These are phyloP conservation scores for Lavandula angustifolia DNA, from an alignment of 257 asterid species.

Conservation along the genomic window DNA sequence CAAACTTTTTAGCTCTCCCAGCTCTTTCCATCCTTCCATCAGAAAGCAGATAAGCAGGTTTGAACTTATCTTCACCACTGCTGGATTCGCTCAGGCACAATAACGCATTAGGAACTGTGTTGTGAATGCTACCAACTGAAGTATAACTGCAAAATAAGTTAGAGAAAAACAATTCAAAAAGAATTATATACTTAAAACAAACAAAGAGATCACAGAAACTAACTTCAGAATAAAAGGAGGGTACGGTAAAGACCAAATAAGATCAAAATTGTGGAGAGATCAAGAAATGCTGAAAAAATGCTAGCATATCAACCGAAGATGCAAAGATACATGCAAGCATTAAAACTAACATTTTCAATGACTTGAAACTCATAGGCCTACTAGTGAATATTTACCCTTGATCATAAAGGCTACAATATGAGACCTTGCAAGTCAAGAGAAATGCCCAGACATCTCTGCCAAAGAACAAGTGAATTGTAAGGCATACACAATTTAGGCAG, in stretches of 20 bases:
- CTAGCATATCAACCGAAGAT: neutral
- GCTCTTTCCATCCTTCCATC: slow-evolving; percentile 98
- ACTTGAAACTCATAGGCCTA: neutral
- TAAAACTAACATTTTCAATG: neutral
- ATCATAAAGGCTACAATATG: slow-evolving; percentile 77
- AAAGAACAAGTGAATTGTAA: slow-evolving; percentile 28
- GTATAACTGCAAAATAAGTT: slow-evolving; percentile 61
- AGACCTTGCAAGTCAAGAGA: slow-evolving; percentile 79
- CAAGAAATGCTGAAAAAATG: slow-evolving; percentile 14
- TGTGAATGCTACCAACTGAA: slow-evolving; percentile 94
- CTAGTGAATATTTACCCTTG: slow-evolving; percentile 54
- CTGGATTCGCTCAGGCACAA: slow-evolving; percentile 50
- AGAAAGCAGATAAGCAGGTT: slow-evolving; percentile 79
- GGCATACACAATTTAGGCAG: neutral
- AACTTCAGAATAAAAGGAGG: neutral
- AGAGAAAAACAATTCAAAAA: slow-evolving; percentile 6
- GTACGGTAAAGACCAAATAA: neutral
- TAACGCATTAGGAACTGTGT: slow-evolving; percentile 80
- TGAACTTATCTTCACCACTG: slow-evolving; percentile 52
- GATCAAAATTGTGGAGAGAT: slow-evolving; percentile 3
- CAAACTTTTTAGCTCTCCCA: slow-evolving; percentile 68
- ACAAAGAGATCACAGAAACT: neutral
- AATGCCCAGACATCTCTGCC: slow-evolving; percentile 86
- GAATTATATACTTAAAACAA: neutral
- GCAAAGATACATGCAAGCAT: neutral